phyloP scores from a whole-genome alignment of 2,329 filamentous ascomycete species.

The Zymoseptoria ardabiliae region DNA sequence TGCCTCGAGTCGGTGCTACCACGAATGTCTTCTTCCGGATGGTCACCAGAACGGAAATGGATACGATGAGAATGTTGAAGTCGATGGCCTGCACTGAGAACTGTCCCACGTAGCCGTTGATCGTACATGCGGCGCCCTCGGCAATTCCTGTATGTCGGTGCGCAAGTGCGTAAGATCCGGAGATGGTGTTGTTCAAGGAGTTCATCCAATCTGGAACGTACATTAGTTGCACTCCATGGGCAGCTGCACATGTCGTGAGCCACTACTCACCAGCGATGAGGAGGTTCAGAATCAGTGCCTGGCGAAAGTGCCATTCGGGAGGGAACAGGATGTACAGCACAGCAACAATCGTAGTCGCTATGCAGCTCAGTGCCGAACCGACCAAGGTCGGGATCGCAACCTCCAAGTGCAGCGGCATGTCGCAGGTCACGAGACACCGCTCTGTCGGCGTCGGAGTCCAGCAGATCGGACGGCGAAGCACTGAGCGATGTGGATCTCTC shows the following conservation, averaged over 20 bases:
- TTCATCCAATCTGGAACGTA: constrained; percentile 37
- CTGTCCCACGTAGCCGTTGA: constrained; percentile 42
- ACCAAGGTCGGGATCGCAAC: constrained; percentile 16
- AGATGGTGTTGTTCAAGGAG: constrained; percentile 37
- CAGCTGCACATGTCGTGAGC: not conserved
- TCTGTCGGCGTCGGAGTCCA: not conserved
- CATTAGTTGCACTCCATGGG: not conserved
- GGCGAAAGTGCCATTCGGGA: constrained; percentile 17
- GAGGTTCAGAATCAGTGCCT: constrained; percentile 18
- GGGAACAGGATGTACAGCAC: constrained; percentile 14
- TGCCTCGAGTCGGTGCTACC: constrained; percentile 23
- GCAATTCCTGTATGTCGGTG: constrained; percentile 11
- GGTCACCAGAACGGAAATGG: constrained; percentile 37
- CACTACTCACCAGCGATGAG: constrained; percentile 12
- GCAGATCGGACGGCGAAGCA: not conserved
- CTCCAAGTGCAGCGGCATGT: constrained; percentile 2
- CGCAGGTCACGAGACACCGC: not conserved
- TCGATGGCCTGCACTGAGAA: constrained; percentile 38
- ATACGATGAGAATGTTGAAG: constrained; percentile 40
- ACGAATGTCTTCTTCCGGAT: constrained; percentile 32
- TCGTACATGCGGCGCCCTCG: constrained; percentile 30
- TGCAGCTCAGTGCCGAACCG: constrained; percentile 13
- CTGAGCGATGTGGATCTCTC: not conserved
- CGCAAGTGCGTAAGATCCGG: constrained; percentile 32
- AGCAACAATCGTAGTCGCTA: constrained; percentile 12